phyloP scores from a whole-genome alignment of 192 early-diverging fungal species.

The Cladochytrium replicatum region DNA sequence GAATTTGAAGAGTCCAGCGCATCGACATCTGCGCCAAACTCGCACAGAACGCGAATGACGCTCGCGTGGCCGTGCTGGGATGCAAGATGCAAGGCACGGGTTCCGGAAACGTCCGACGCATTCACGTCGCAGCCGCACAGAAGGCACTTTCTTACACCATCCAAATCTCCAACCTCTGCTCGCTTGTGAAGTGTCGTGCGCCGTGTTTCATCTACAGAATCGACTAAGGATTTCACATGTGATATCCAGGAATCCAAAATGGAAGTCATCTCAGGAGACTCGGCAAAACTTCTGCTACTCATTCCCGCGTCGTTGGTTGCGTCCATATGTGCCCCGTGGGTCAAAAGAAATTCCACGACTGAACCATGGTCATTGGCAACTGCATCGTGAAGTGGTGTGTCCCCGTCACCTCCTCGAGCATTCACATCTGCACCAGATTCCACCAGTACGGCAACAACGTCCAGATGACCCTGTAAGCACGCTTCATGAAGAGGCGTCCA shows the following conservation, averaged over 20 bases:
- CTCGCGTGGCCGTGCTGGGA: not conserved
- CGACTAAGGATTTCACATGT: too few species aligned
- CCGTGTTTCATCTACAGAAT: conserved; percentile 28
- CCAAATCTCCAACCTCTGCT: conserved; percentile 20
- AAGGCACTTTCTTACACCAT: conserved; percentile 16
- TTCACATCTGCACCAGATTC: conserved; percentile 43
- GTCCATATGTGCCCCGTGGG: conserved; percentile 32
- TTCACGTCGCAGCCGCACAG: conserved; percentile 40
- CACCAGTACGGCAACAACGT: conserved; percentile 31
- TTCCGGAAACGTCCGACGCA: conserved; percentile 23
- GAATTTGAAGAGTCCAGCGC: conserved; percentile 24
- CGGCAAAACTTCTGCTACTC: too few species aligned
- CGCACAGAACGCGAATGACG: not conserved
- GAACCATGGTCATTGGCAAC: conserved; percentile 29
- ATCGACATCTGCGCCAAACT: conserved; percentile 41
- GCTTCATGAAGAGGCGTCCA: conserved; percentile 50
- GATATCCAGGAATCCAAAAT: too few species aligned
- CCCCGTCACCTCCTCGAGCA: conserved; percentile 29
- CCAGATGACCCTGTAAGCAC: conserved; percentile 30
- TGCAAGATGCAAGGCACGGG: conserved; percentile 45
- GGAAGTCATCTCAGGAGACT: too few species aligned
- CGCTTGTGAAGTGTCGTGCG: conserved; percentile 32
- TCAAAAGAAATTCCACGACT: conserved; percentile 37
- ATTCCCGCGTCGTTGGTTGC: conserved; percentile 31
- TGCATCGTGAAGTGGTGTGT: conserved; percentile 54